These are phyloP conservation scores for Aphanomyces astaci DNA, from an alignment of 352 stramenopile species.

Conservation along the genomic window DNA sequence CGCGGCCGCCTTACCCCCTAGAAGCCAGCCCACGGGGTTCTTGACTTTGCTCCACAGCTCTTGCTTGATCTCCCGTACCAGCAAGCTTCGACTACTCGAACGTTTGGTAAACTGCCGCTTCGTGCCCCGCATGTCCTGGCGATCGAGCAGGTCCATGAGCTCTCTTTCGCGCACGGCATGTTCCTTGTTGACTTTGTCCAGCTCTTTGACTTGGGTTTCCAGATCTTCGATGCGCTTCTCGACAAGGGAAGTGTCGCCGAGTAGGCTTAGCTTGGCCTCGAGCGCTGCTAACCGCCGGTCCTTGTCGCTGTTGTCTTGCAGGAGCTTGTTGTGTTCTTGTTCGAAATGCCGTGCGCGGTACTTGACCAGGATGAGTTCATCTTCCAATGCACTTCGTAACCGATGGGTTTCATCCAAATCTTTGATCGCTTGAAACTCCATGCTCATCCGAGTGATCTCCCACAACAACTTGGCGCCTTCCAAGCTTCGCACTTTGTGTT, in stretches of 20 bases:
- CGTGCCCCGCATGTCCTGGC: background rate
- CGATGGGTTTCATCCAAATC: conserved; percentile 2
- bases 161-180: background rate
- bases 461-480: conserved; percentile 4
- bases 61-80: background rate
- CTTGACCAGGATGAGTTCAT: background rate
- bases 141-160: background rate
- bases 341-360: background rate
- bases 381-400: background rate
- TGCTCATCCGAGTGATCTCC: conserved; percentile 11
- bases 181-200: background rate
- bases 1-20: background rate
- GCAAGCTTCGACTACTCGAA: background rate
- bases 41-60: conserved; percentile 8
- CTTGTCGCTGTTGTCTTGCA: background rate
- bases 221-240: background rate
- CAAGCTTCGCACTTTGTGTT: conserved; percentile 9
- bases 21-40: conserved; percentile 1
- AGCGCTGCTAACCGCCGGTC: background rate
- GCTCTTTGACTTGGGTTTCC: background rate
- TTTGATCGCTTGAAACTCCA: conserved; percentile 12
- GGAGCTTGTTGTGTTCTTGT: background rate
- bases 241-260: background rate
- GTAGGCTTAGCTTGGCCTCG: background rate
- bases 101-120: background rate